Percentiles rank a stretch among this genome's conserved stretches.
phyloP scores from a whole-genome alignment of 2,329 filamentous ascomycete species.

The Phaeoacremonium minimum region DNA sequence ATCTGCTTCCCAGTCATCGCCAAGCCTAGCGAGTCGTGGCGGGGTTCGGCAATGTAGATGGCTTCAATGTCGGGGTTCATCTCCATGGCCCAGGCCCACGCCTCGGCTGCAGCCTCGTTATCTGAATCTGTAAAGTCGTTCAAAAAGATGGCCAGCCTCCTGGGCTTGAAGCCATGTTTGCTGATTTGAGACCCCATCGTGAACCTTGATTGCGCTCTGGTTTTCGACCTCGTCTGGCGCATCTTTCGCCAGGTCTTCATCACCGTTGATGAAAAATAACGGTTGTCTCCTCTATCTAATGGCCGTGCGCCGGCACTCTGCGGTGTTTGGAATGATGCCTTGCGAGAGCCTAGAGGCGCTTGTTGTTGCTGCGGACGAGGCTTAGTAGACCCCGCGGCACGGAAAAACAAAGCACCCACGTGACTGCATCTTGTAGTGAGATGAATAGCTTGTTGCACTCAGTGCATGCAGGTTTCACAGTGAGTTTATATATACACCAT shows the following conservation, averaged over 20 bases:
- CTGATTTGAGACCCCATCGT: constrained; percentile 5
- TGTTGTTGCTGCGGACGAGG: too few species aligned
- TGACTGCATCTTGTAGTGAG: too few species aligned
- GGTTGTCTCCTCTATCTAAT: too few species aligned
- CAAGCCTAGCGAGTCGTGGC: constrained; percentile 9
- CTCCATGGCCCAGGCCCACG: constrained; percentile 4
- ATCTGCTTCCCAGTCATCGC: constrained; percentile 8
- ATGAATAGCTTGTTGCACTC: too few species aligned
- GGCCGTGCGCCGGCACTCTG: too few species aligned
- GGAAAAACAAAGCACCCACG: too few species aligned
- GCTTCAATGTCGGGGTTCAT: constrained; percentile 3
- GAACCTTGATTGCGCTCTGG: constrained; percentile 5
- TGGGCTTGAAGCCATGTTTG: neutral
- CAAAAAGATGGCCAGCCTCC: constrained; percentile 5
- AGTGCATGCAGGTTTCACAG: too few species aligned
- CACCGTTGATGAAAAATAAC: too few species aligned
- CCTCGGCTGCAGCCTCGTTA: constrained; percentile 7
- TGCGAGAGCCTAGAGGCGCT: too few species aligned
- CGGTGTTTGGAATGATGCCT: too few species aligned
- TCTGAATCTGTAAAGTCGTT: constrained; percentile 11
- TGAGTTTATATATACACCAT: too few species aligned
- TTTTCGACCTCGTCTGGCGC: constrained; percentile 7
- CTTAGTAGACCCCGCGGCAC: too few species aligned
- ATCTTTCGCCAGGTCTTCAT: constrained; percentile 5
- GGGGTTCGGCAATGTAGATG: constrained; percentile 10